A percentile compares a stretch with the other conserved stretches of the same genome.
Evolutionary conservation across 73 alveolate species (phyloP).

Genomic region (Paramecium primaurelia): DNA sequence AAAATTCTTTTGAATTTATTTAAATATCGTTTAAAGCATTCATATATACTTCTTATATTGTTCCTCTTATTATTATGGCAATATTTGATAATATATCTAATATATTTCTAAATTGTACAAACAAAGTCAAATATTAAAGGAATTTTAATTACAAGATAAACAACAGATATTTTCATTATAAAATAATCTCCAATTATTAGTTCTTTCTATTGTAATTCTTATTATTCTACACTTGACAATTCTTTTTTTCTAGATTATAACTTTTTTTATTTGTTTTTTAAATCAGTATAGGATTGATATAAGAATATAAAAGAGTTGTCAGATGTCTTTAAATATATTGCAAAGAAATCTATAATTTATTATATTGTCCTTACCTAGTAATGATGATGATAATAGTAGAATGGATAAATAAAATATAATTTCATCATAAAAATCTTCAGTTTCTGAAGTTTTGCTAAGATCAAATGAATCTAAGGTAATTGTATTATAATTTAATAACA

Average conservation of each 20-base stretch:
- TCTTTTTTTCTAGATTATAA: neutral
- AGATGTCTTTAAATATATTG: neutral
- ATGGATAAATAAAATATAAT: neutral
- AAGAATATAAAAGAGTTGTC: neutral
- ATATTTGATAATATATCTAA: neutral
- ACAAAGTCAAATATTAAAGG: conserved; percentile 12
- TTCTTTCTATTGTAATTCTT: neutral
- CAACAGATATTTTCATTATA: neutral
- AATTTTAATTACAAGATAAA: neutral
- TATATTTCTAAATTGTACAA: neutral
- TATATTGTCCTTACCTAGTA: neutral
- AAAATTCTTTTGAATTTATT: neutral
- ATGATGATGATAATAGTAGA: neutral
- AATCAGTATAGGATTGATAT: neutral
- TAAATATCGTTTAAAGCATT: neutral
- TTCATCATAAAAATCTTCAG: neutral
- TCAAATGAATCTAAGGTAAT: neutral
- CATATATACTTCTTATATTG: neutral
- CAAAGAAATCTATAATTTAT: neutral
- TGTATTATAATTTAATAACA: neutral
- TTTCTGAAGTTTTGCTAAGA: neutral
- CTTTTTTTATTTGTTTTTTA: neutral
- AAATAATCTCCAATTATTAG: neutral
- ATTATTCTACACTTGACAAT: neutral
- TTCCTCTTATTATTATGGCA: neutral